Conservation (phyloP, 768 basidiomycete genomes). For the Nevesoporus exiguus region DNA sequence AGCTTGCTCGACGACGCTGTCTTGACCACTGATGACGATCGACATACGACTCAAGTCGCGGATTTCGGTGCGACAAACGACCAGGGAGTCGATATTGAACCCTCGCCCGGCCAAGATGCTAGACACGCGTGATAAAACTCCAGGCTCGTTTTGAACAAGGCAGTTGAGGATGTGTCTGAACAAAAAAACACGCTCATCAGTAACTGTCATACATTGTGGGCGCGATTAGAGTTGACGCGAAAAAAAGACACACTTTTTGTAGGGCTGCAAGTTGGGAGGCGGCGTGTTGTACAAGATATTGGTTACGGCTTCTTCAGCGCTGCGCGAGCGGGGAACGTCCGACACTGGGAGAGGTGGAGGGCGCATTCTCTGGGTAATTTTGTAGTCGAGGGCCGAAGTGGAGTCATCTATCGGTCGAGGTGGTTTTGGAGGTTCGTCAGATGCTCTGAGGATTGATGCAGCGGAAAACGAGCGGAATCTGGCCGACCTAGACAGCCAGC, state of each 20-base stretch:
- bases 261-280: constrained; percentile 86
- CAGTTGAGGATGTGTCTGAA: constrained; percentile 92
- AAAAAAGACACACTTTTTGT: constrained; percentile 63
- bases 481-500: constrained; percentile 16
- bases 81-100: constrained; percentile 98
- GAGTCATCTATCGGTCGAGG: constrained; percentile 86
- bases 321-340: constrained; percentile 78
- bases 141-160: constrained; percentile 98
- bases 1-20: constrained; percentile 97
- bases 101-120: constrained; percentile 96
- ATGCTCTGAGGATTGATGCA: constrained; percentile 12
- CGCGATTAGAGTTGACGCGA: background rate
- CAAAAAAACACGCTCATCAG: constrained; percentile 6
- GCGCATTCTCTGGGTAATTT: constrained; percentile 60
- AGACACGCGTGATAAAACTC: constrained; percentile 96
- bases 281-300: constrained; percentile 98
- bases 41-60: constrained; percentile 97
- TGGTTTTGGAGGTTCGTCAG: constrained; percentile 56
- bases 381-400: constrained; percentile 94
- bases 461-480: constrained; percentile 23
- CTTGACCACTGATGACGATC: constrained; percentile 94
- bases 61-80: constrained; percentile 97
- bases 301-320: constrained; percentile 94
- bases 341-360: constrained; percentile 85
- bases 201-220: background rate